These are phyloP conservation scores for Phytophthora podocarpi DNA, from an alignment of 352 stramenopile species.

Conservation along the genomic window DNA sequence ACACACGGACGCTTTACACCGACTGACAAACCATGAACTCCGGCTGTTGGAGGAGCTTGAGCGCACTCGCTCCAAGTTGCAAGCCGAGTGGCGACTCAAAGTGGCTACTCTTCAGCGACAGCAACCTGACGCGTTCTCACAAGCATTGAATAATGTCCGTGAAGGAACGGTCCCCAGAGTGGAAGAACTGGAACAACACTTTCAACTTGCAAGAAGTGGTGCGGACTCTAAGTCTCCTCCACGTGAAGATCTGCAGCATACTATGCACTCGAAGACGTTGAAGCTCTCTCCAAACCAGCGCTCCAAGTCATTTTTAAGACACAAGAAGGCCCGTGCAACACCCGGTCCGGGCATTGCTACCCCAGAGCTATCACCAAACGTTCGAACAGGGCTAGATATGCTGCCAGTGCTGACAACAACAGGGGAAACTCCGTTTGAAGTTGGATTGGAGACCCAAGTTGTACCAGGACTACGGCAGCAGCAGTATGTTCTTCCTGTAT, in stretches of 20 bases:
- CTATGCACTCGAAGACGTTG: conserved; percentile 56
- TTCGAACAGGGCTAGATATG: conserved; percentile 60
- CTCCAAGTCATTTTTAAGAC: conserved; percentile 45
- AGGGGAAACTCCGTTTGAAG: conserved; percentile 76
- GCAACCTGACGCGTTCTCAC: conserved; percentile 36
- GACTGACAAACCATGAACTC: conserved; percentile 80
- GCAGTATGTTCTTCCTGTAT: conserved; percentile 68
- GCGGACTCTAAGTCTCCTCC: conserved; percentile 13
- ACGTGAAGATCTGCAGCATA: conserved; percentile 32
- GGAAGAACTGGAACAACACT: conserved; percentile 50
- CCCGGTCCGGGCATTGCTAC: conserved; percentile 11
- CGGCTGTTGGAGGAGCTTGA: conserved; percentile 81
- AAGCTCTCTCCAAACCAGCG: conserved; percentile 47
- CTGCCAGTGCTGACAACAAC: conserved; percentile 72
- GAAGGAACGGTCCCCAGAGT: conserved; percentile 21
- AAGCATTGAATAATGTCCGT: conserved; percentile 21
- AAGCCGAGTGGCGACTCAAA: conserved; percentile 74
- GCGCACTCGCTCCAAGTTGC: conserved; percentile 66
- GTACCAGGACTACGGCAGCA: conserved; percentile 22
- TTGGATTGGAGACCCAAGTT: conserved; percentile 47
- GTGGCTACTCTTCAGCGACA: conserved; percentile 53
- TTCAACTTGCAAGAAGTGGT: conserved; percentile 35
- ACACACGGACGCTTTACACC: conserved; percentile 67
- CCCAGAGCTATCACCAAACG: conserved; percentile 7
- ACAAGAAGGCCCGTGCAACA: conserved; percentile 42